phyloP scores from a whole-genome alignment of 2,329 filamentous ascomycete species.

The Calonectria hawksworthii region DNA sequence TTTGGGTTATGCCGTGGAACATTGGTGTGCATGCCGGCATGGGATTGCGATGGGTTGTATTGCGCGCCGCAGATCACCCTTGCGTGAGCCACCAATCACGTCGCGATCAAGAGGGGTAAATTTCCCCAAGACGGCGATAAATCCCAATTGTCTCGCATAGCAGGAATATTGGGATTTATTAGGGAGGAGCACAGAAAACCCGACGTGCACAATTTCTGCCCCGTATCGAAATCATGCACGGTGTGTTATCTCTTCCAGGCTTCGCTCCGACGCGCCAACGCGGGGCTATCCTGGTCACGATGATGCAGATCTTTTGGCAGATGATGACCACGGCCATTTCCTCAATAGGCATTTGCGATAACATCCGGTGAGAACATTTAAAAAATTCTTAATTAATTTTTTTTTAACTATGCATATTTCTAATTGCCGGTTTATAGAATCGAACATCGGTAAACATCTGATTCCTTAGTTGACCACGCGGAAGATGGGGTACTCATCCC shows the following conservation, averaged over 20 bases:
- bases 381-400: background rate
- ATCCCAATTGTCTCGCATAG: background rate
- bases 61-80: background rate
- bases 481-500: conserved; percentile 50
- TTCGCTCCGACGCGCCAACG: background rate
- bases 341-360: background rate
- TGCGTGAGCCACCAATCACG: background rate
- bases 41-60: background rate
- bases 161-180: background rate
- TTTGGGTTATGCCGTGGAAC: conserved; percentile 3
- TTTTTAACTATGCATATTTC: background rate
- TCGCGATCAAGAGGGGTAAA: background rate
- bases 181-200: background rate
- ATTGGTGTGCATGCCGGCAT: background rate
- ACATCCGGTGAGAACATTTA: background rate
- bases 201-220: no score
- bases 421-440: background rate
- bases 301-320: background rate
- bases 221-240: background rate
- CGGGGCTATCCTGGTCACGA: background rate
- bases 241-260: background rate
- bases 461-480: conserved; percentile 29
- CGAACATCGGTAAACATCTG: background rate
- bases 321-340: background rate
- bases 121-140: background rate